phyloP scores from a whole-genome alignment of 2,329 filamentous ascomycete species.

The Orbilia quercus region DNA sequence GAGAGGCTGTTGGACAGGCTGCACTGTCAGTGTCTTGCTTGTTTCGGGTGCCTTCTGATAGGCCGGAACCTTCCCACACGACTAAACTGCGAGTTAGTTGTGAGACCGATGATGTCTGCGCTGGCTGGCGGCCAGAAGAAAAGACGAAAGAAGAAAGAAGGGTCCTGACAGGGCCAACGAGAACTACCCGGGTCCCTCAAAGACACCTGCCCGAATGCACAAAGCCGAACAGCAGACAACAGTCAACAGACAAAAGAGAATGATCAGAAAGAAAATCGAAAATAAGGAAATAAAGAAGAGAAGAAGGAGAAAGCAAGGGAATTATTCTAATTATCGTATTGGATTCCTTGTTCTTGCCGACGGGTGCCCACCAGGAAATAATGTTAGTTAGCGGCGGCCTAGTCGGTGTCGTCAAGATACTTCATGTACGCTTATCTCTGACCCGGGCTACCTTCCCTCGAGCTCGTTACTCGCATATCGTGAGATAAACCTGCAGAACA shows the following conservation, averaged over 20 bases:
- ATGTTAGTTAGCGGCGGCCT: no score
- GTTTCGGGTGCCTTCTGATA: conserved; percentile 38
- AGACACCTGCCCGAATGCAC: conserved; percentile 28
- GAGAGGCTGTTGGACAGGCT: no score
- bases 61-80: conserved; percentile 1
- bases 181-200: conserved; percentile 30
- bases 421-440: conserved; percentile 42
- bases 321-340: no score
- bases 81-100: not conserved
- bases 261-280: not conserved
- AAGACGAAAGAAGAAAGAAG: not conserved
- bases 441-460: conserved; percentile 39
- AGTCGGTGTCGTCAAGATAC: not conserved
- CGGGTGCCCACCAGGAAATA: not conserved
- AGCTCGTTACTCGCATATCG: conserved; percentile 15
- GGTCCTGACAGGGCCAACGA: conserved; percentile 41
- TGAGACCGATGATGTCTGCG: conserved; percentile 2
- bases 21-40: conserved; percentile 31
- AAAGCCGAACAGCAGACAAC: conserved; percentile 6
- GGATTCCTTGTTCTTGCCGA: no score
- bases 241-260: conserved; percentile 6
- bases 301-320: not conserved
- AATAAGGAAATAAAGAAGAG: not conserved
- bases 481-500: conserved; percentile 19
- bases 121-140: conserved; percentile 1